Percentiles rank a stretch among this genome's conserved stretches.
Evolutionary conservation across 345 rosid species (phyloP).

Genomic region (Xanthoceras sorbifolium): DNA sequence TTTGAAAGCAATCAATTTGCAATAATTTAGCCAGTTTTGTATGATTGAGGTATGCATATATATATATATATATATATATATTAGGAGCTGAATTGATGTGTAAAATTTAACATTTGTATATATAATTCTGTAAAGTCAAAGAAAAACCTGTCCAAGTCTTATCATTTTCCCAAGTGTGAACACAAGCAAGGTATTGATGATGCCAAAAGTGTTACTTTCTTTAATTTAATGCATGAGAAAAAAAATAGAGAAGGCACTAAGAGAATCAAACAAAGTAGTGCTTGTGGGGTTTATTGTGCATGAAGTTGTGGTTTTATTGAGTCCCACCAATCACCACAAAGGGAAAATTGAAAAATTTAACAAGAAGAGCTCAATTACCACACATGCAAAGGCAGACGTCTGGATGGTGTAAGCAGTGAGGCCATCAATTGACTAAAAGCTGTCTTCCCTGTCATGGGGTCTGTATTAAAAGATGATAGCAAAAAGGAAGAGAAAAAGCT

Average conservation of each 20-base stretch:
- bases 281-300: slow-evolving; percentile 5
- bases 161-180: background rate
- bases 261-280: background rate
- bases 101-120: background rate
- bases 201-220: background rate
- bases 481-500: background rate
- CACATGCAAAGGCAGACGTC: background rate
- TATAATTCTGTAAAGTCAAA: slow-evolving; percentile 1
- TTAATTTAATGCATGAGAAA: background rate
- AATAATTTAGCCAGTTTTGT: background rate
- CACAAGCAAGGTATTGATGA: background rate
- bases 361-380: background rate
- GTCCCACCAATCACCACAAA: slow-evolving; percentile 24
- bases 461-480: background rate
- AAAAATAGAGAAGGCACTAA: background rate
- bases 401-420: slow-evolving; percentile 17
- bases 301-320: slow-evolving; percentile 5
- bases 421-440: slow-evolving; percentile 10
- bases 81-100: background rate
- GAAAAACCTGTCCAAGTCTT: background rate
- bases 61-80: too few species aligned
- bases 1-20: background rate
- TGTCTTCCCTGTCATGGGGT: background rate
- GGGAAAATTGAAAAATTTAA: background rate
- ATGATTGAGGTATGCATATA: background rate